phyloP scores from a whole-genome alignment of 2,329 filamentous ascomycete species.

The Fusarium oxysporum region DNA sequence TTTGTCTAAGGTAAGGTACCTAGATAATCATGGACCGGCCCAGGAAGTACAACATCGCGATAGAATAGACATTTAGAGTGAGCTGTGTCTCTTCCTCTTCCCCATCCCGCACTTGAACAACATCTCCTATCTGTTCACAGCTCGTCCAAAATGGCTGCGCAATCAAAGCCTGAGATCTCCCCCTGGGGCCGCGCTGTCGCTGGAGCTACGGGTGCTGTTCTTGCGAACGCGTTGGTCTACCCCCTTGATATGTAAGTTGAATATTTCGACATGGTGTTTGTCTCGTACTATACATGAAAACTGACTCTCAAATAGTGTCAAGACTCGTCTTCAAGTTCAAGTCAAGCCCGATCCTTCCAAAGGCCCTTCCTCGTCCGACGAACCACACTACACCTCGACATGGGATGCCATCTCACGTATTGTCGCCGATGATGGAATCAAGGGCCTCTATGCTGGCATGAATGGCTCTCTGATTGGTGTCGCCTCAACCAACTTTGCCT shows the following conservation, averaged over 20 bases:
- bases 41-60: slow-evolving; percentile 24
- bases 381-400: slow-evolving; percentile 84
- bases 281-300: not conserved
- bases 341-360: slow-evolving; percentile 70
- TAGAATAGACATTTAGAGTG: slow-evolving; percentile 14
- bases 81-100: slow-evolving; percentile 5
- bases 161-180: slow-evolving; percentile 79
- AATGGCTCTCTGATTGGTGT: slow-evolving; percentile 88
- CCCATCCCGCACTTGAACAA: not conserved
- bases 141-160: slow-evolving; percentile 59
- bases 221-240: slow-evolving; percentile 96
- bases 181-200: slow-evolving; percentile 95
- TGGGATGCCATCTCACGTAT: slow-evolving; percentile 92
- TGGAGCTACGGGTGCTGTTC: slow-evolving; percentile 89
- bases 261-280: not conserved
- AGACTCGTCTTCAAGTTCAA: slow-evolving; percentile 96
- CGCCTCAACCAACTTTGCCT: slow-evolving; percentile 97
- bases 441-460: slow-evolving; percentile 90
- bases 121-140: not conserved
- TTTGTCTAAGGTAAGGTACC: not conserved
- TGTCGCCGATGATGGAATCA: slow-evolving; percentile 79
- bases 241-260: slow-evolving; percentile 89
- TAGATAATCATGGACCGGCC: slow-evolving; percentile 30
- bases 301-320: slow-evolving; percentile 71
- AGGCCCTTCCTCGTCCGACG: slow-evolving; percentile 56